These are phyloP conservation scores for Dichotomopilus funicola DNA, from an alignment of 2,329 filamentous ascomycete species.

Conservation along the genomic window DNA sequence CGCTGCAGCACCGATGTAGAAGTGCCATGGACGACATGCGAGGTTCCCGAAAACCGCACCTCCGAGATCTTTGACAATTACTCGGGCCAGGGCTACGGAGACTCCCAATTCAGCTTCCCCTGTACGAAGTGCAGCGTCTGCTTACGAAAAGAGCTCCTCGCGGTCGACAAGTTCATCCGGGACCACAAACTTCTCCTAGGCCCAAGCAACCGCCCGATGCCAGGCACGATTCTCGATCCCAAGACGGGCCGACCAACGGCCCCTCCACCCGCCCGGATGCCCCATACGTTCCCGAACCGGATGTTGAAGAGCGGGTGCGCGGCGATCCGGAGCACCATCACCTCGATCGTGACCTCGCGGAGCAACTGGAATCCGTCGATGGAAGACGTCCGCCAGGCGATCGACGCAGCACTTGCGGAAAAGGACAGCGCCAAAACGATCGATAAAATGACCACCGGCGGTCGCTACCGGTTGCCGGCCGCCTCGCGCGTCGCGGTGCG, in stretches of 20 bases:
- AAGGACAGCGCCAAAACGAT: conserved; percentile 34
- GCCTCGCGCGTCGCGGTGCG: conserved; percentile 41
- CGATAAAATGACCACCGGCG: conserved; percentile 25
- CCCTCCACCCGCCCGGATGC: conserved; percentile 6
- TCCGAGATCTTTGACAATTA: conserved; percentile 25
- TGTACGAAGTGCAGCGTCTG: conserved; percentile 47
- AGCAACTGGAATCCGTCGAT: conserved; percentile 37
- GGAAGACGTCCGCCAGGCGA: conserved; percentile 41
- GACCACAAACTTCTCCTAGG: conserved; percentile 47
- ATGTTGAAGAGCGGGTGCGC: conserved; percentile 40
- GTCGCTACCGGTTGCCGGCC: conserved; percentile 19
- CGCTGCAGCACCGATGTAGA: conserved; percentile 38
- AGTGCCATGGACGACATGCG: conserved; percentile 56
- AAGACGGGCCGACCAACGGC: conserved; percentile 42
- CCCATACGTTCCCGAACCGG: conserved; percentile 51
- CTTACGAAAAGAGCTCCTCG: conserved; percentile 53
- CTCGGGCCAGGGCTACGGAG: conserved; percentile 53
- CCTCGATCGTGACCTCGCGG: conserved; percentile 32
- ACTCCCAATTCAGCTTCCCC: conserved; percentile 42
- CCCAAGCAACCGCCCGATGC: conserved; percentile 47
- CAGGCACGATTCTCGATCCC: conserved; percentile 58
- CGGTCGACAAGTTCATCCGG: conserved; percentile 53
- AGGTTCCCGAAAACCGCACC: conserved; percentile 28
- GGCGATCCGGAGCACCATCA: conserved; percentile 36
- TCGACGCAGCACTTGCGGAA: conserved; percentile 42